Conservation (phyloP, 2,329 filamentous ascomycete genomes). For the Anthostomella pinea region DNA sequence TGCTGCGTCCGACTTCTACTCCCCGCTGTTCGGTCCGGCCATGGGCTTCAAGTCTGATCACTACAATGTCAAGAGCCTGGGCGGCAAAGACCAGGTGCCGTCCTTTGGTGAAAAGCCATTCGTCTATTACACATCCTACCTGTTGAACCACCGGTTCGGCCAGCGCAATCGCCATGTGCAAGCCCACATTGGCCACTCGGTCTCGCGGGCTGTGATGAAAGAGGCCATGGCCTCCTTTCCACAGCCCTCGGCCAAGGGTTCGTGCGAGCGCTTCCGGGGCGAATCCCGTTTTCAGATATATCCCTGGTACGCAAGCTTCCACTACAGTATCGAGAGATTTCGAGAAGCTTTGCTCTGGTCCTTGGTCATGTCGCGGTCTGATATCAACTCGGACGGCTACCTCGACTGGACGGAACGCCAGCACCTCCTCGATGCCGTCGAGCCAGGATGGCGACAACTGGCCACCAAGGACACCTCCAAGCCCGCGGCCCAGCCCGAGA, state of each 20-base stretch:
- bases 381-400: constrained; percentile 37
- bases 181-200: constrained; percentile 40
- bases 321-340: constrained; percentile 43
- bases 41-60: constrained; percentile 42
- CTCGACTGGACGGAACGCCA: constrained; percentile 39
- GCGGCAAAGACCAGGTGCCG: constrained; percentile 31
- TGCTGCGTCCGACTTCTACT: constrained; percentile 41
- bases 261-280: constrained; percentile 40
- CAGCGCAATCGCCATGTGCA: constrained; percentile 42
- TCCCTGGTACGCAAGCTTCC: constrained; percentile 41
- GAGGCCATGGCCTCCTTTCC: constrained; percentile 42
- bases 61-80: constrained; percentile 34
- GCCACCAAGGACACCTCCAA: constrained; percentile 25
- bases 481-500: constrained; percentile 28
- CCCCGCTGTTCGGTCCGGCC: constrained; percentile 40
- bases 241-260: constrained; percentile 36
- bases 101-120: constrained; percentile 44
- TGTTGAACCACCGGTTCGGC: constrained; percentile 43
- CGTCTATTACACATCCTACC: constrained; percentile 42
- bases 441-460: constrained; percentile 31
- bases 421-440: constrained; percentile 34
- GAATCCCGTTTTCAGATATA: constrained; percentile 42
- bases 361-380: constrained; percentile 39
- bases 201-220: constrained; percentile 37
- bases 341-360: constrained; percentile 42